Percentiles rank a stretch among this genome's conserved stretches.
phyloP scores from a whole-genome alignment of 2,329 filamentous ascomycete genomes.

The Alternaria novae-zelandiae region DNA sequence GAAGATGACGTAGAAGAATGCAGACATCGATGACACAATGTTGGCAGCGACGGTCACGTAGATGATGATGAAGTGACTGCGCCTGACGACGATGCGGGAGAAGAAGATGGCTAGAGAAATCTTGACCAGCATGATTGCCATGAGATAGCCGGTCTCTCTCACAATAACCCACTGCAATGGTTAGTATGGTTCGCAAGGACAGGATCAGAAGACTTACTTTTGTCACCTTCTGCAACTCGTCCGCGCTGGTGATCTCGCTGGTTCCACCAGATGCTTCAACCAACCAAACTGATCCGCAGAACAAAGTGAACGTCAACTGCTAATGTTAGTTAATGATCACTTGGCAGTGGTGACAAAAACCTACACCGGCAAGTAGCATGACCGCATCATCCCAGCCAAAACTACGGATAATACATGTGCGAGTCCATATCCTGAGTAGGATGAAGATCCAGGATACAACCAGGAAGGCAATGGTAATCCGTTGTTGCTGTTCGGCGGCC shows the following conservation, averaged over 20 bases:
- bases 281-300: conserved; percentile 35
- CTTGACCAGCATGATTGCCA: conserved; percentile 52
- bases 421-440: conserved; percentile 49
- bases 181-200: neutral
- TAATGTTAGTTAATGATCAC: conserved; percentile 1
- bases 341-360: neutral
- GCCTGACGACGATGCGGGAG: conserved; percentile 51
- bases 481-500: conserved; percentile 29
- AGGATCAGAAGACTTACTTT: conserved; percentile 25
- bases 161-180: conserved; percentile 41
- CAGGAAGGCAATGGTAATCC: conserved; percentile 46
- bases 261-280: conserved; percentile 42
- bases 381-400: conserved; percentile 55
- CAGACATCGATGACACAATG: conserved; percentile 42
- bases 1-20: conserved; percentile 60
- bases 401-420: conserved; percentile 46
- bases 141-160: conserved; percentile 48
- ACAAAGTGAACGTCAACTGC: conserved; percentile 45
- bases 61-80: conserved; percentile 49
- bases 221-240: conserved; percentile 31
- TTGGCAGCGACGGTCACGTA: conserved; percentile 48
- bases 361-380: conserved; percentile 50
- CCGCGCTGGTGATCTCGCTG: conserved; percentile 35
- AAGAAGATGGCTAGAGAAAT: conserved; percentile 56
- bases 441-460: conserved; percentile 48